Evolutionary conservation across 495 filamentous ascomycete species (phyloP), one percentile per base, ranked within the genome.

Genomic region (Daldinia vernicosa): DNA sequence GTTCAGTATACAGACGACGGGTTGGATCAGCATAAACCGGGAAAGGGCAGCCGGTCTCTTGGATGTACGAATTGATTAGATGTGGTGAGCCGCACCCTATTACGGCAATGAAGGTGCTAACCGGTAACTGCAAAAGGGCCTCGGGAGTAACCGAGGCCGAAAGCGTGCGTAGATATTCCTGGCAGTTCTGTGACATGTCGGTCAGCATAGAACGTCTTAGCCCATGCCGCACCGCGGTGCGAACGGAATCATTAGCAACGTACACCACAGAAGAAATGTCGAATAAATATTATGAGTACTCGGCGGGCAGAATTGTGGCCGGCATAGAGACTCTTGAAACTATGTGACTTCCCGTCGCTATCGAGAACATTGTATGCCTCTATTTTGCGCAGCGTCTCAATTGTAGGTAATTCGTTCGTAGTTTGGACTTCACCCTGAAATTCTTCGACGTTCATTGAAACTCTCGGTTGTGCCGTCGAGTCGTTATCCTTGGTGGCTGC

Each of bases 211-310:
- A 37, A 17, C 32, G 51, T 50, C 47, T 70, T 11, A 30, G 56
- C 7, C 51, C 14, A 61, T 56, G 66, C 47, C 51, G n/a, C n/a
- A n/a, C n/a, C n/a, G n/a, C n/a, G 39, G 17, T 56, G 33, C 9
- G 56, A 47, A 35, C 63, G 24, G 40, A 39, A 32, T 9, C 19
- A 57, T 67, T 27, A 24, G 51, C 27, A 43, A 83, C 93, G 80
- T 84, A 92, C 92, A 2, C 93, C 92, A 73, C 93, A 97, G 84
- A 92, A 95, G 81, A 97, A 97, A 79, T 97, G 93, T 24, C 93
- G 86, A 51, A 97, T 85, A 73, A 97, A 97, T 57, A 96, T 88
- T 17, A 96, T 76, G 30, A 95, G 81, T 1, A 92, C 89, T 6
- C 89, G 81, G 1, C 83, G 79, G 12, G 85, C 77, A 0, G 80